Conservation (phyloP, 2,329 filamentous ascomycete genomes). For the Colletotrichum sp. region DNA sequence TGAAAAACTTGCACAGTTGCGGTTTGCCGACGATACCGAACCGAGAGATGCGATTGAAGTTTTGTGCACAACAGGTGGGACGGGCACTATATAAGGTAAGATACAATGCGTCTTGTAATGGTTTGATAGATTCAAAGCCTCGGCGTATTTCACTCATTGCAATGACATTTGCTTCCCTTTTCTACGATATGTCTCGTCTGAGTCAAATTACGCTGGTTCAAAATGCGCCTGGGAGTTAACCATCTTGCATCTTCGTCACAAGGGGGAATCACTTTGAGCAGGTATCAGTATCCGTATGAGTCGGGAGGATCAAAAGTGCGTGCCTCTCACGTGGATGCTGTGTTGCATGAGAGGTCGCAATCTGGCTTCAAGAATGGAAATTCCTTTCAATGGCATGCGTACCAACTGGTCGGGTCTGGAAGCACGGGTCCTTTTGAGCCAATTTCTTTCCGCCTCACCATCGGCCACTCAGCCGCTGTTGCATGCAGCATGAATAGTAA, state of each 20-base stretch:
- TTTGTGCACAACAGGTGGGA: not conserved
- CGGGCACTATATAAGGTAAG: not conserved
- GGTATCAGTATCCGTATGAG: not conserved
- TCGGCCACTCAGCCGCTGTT: not conserved
- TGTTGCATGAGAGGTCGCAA: accelerated
- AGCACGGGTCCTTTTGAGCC: accelerated
- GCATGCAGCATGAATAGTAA: not conserved
- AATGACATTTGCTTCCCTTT: not conserved
- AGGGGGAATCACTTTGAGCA: not conserved
- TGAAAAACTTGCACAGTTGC: not conserved
- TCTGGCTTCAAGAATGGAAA: not conserved
- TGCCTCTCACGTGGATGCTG: accelerated
- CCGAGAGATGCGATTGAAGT: not conserved
- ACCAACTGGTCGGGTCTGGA: not conserved
- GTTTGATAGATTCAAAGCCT: not conserved
- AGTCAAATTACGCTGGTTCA: not conserved
- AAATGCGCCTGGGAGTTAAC: not conserved
- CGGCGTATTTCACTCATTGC: accelerated
- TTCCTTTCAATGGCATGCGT: not conserved
- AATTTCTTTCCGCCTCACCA: not conserved
- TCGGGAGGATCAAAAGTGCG: not conserved
- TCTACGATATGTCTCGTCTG: not conserved
- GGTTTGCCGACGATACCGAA: not conserved
- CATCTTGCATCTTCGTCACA: not conserved
- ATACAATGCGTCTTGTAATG: not conserved